Percentiles rank a stretch among this genome's conserved stretches.
phyloP scores from a whole-genome alignment of 140 eudicot species.

The Flaveria floridana region DNA sequence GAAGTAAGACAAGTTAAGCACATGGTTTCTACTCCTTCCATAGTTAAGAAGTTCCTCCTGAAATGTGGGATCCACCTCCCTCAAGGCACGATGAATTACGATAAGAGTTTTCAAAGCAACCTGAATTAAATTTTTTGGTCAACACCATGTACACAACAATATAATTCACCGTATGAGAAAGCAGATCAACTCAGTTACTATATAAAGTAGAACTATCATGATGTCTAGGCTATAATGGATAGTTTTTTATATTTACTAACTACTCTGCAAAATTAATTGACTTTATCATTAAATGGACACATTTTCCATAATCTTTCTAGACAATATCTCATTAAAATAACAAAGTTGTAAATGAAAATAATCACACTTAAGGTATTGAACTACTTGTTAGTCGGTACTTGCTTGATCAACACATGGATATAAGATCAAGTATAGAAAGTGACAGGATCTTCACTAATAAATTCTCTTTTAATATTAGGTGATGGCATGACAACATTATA shows the following conservation, averaged over 20 bases:
- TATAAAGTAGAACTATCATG: slow-evolving; percentile 9
- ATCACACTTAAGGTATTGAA: background rate
- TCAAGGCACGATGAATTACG: slow-evolving; percentile 80
- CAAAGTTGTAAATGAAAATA: background rate
- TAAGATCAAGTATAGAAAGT: slow-evolving; percentile 20
- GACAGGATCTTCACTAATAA: slow-evolving; percentile 9
- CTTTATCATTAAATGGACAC: background rate
- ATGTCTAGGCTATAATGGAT: slow-evolving; percentile 14
- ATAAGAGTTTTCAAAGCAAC: slow-evolving; percentile 89
- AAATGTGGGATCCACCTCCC: slow-evolving; percentile 86
- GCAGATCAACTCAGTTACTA: slow-evolving; percentile 9
- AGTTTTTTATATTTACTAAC: background rate
- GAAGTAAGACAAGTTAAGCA: slow-evolving; percentile 82
- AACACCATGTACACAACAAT: slow-evolving; percentile 25
- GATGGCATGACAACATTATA: background rate
- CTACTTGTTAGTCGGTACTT: background rate
- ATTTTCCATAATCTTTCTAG: background rate
- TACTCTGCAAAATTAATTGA: slow-evolving; percentile 1
- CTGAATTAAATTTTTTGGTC: slow-evolving; percentile 38
- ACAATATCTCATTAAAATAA: slow-evolving; percentile 3
- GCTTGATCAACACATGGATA: slow-evolving; percentile 3
- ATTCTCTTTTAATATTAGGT: background rate
- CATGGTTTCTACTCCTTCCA: slow-evolving; percentile 64
- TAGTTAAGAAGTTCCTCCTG: slow-evolving; percentile 73
- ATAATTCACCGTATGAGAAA: slow-evolving; percentile 8